Evolutionary conservation across 805 yeast species (phyloP).

Genomic region (Wickerhamiella allomyrinae): DNA sequence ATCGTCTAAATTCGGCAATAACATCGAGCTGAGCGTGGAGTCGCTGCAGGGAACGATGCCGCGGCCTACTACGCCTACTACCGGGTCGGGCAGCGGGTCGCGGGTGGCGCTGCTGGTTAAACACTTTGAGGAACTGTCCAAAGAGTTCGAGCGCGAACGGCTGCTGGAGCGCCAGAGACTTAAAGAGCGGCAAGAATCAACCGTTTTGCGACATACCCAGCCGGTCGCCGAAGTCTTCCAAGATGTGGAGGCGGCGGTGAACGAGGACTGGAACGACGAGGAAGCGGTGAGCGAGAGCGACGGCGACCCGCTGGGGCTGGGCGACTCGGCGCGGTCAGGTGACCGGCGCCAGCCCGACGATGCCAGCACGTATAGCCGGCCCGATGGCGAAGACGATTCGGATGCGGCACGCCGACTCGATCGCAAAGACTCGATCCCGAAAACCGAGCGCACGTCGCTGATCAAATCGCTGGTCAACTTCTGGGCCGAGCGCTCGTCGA

Average conservation of each 20-base stretch:
- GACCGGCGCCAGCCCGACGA: background rate
- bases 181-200: slow-evolving; percentile 40
- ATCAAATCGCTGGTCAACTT: slow-evolving; percentile 75
- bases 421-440: background rate
- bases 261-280: slow-evolving; percentile 31
- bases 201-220: slow-evolving; percentile 59
- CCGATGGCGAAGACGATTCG: slow-evolving; percentile 1
- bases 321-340: background rate
- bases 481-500: slow-evolving; percentile 96
- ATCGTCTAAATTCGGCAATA: slow-evolving; percentile 15
- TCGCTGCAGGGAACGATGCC: slow-evolving; percentile 37
- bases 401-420: background rate
- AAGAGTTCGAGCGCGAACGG: slow-evolving; percentile 78
- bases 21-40: slow-evolving; percentile 12
- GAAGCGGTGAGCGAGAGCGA: slow-evolving; percentile 3
- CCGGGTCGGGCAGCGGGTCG: background rate
- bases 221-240: slow-evolving; percentile 88
- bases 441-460: slow-evolving; percentile 44
- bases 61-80: background rate
- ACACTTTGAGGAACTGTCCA: slow-evolving; percentile 66
- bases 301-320: background rate
- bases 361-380: background rate
- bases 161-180: slow-evolving; percentile 59
- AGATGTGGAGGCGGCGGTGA: slow-evolving; percentile 78
- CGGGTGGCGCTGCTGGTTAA: slow-evolving; percentile 31